Evolutionary conservation across 495 filamentous ascomycete genomes (phyloP), one percentile per base, ranked within the genome.

Genomic region (Cercophora scortea): DNA sequence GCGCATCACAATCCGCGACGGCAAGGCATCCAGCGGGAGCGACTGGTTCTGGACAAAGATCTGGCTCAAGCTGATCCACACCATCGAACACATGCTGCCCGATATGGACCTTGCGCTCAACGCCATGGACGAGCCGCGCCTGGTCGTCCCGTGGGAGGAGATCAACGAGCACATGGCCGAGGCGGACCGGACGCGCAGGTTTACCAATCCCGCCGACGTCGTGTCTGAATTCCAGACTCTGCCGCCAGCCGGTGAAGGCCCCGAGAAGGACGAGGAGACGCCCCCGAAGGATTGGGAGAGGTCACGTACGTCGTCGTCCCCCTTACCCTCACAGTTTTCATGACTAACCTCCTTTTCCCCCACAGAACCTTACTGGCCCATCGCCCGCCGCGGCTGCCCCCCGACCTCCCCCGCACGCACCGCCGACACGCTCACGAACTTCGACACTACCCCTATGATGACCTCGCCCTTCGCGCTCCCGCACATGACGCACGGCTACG

Each of bases 71-170:
- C 70, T 87, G 60, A 74, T 87, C 25, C 55, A 75, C 40, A 76
- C 72, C 0, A 74, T 89, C 45, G 73, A 78, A 35, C 69, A 80
- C 52, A 60, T 82, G 52, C 61, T 88, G 25, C 86, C 86, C 15
- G 83, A 89, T 62, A 82, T 89, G 79, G 83, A 86, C 55, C 72
- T 88, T 44, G 77, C 83, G 5, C 72, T 87, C 59, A 88, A 88
- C 58, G 70, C 75, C 2, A 78, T 85, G 71, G 86, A 88, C 57
- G 83, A 88, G 59, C 85, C 85, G 25, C 69, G 85, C 42, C 63
- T 88, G 3, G 75, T 87, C 7, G 79, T 81, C 2, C 77, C 81
- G 15, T 87, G 81, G 78, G 84, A 88, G 50, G 74, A 79, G 9
- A 79, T 88, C 44, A 74, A 82, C 49, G 67, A 59, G 6, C 72